phyloP scores from a whole-genome alignment of 352 stramenopile genomes.

The Aphanomyces stellatus region DNA sequence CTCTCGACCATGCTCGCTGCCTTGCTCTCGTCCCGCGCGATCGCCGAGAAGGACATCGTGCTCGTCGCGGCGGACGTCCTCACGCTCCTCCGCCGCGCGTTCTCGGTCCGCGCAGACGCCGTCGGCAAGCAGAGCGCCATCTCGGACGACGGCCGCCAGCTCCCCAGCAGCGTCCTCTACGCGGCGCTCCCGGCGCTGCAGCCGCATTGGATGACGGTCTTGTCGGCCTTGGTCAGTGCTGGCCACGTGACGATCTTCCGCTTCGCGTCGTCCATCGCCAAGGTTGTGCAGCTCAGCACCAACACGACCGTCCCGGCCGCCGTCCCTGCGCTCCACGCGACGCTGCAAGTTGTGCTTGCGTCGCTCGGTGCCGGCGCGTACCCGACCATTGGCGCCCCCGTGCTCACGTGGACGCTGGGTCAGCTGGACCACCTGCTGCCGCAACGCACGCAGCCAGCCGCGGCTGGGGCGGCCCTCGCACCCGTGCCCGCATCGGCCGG shows the following conservation, averaged over 20 bases:
- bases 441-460: too few species aligned
- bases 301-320: conserved; percentile 25
- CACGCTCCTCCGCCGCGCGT: conserved; percentile 42
- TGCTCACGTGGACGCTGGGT: not conserved
- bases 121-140: conserved; percentile 74
- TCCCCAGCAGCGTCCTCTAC: conserved; percentile 66
- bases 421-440: not conserved
- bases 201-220: conserved; percentile 29
- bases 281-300: conserved; percentile 46
- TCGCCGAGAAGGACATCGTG: conserved; percentile 74
- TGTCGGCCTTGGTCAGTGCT: conserved; percentile 37
- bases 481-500: not conserved
- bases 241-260: conserved; percentile 54
- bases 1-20: conserved; percentile 34
- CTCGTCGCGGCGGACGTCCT: conserved; percentile 49
- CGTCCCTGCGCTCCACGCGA: not conserved
- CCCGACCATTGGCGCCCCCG: not conserved
- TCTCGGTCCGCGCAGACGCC: conserved; percentile 54
- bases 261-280: conserved; percentile 53
- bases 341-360: not conserved
- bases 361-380: conserved; percentile 7
- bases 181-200: conserved; percentile 53
- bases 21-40: conserved; percentile 35
- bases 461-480: not conserved
- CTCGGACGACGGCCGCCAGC: conserved; percentile 63